A percentile compares a stretch with the other conserved stretches of the same genome.
Evolutionary conservation across 2,329 filamentous ascomycete genomes (phyloP).

Genomic region (Elsinoe fawcettii): DNA sequence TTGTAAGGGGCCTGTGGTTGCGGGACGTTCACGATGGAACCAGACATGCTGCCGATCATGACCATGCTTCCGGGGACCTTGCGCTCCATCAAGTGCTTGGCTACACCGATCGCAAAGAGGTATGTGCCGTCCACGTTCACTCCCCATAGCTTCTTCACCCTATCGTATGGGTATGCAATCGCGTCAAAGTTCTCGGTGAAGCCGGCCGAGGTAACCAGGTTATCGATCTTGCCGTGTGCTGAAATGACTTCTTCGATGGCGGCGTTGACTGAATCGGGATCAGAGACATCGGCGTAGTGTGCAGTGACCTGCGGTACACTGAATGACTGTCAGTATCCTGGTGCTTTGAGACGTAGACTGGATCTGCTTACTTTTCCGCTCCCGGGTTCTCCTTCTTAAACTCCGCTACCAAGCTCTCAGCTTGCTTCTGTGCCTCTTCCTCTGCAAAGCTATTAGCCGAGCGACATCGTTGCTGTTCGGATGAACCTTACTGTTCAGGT

Average conservation of each 20-base stretch:
- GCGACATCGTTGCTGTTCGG: background rate
- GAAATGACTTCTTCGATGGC: constrained; percentile 62
- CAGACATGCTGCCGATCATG: constrained; percentile 94
- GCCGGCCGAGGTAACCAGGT: constrained; percentile 89
- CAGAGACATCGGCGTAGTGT: constrained; percentile 81
- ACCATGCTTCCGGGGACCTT: constrained; percentile 77
- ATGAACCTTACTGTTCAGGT: constrained; percentile 68
- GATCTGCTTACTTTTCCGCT: constrained; percentile 50
- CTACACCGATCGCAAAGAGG: constrained; percentile 74
- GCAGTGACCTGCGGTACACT: constrained; percentile 77
- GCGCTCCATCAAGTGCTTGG: constrained; percentile 79
- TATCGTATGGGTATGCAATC: constrained; percentile 80
- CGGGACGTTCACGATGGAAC: constrained; percentile 86
- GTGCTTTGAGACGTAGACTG: background rate
- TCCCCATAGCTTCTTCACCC: constrained; percentile 86
- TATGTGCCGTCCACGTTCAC: constrained; percentile 94
- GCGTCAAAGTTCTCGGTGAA: constrained; percentile 96
- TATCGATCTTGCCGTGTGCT: constrained; percentile 74
- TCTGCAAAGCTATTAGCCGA: constrained; percentile 41
- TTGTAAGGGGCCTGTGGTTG: constrained; percentile 93
- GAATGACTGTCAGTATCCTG: background rate
- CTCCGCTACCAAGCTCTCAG: constrained; percentile 61
- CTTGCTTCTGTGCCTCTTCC: constrained; percentile 75
- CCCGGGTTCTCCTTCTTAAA: constrained; percentile 76
- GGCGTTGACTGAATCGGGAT: constrained; percentile 66